Evolutionary conservation across 345 rosid genomes (phyloP).

Genomic region (Bruguiera gymnorhiza): DNA sequence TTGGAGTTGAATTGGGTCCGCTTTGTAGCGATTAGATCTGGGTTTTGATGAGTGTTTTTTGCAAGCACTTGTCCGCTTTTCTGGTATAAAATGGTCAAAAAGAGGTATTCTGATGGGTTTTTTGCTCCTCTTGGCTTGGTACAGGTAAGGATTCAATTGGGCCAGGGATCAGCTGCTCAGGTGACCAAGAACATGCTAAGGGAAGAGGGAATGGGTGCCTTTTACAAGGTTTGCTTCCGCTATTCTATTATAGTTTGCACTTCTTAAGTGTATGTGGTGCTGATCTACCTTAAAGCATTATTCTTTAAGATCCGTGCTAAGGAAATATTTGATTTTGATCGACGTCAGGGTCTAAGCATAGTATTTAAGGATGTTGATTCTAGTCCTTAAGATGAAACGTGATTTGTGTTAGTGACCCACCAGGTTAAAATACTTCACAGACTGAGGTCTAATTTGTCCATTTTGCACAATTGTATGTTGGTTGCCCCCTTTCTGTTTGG

Average conservation of each 20-base stretch:
- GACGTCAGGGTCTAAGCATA: neutral
- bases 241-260: neutral
- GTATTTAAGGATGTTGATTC: neutral
- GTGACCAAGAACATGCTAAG: slow-evolving; percentile 77
- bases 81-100: neutral
- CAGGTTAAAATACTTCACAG: too few relatives aligned
- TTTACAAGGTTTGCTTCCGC: slow-evolving; percentile 69
- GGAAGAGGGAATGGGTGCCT: slow-evolving; percentile 83
- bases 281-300: neutral
- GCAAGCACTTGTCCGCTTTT: neutral
- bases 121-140: slow-evolving; percentile 17
- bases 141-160: slow-evolving; percentile 97
- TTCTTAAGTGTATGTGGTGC: neutral
- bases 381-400: neutral
- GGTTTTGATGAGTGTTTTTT: slow-evolving; percentile 9
- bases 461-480: too few relatives aligned
- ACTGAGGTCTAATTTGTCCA: too few relatives aligned
- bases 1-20: slow-evolving; percentile 5
- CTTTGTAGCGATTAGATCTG: slow-evolving; percentile 40
- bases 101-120: slow-evolving; percentile 15
- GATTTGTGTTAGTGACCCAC: too few relatives aligned
- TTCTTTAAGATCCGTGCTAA: neutral
- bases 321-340: neutral
- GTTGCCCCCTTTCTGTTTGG: too few relatives aligned
- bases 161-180: slow-evolving; percentile 84